Percentiles rank a stretch among this genome's conserved stretches.
Conservation (phyloP, 306 rosid genomes). For the Cucurbita pepo region DNA sequence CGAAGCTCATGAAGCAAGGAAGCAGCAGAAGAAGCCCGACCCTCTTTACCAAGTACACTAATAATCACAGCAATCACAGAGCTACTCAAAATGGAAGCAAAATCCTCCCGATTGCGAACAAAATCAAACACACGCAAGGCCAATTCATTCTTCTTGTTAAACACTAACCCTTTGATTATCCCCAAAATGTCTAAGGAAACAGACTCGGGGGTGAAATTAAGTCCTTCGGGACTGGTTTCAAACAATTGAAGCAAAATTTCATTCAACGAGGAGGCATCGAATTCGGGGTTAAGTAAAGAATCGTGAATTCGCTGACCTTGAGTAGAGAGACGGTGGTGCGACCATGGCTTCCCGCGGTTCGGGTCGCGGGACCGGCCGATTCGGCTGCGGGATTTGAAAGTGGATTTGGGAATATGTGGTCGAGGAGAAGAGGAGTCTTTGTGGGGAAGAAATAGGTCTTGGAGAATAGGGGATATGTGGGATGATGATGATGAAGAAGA, state of each 20-base stretch:
- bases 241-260: constrained; percentile 17
- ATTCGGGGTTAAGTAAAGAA: constrained; percentile 26
- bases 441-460: constrained; percentile 16
- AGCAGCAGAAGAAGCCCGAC: constrained; percentile 38
- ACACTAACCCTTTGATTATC: constrained; percentile 50
- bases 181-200: constrained; percentile 39
- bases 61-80: constrained; percentile 51
- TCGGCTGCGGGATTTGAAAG: constrained; percentile 23
- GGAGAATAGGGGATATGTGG: constrained; percentile 33
- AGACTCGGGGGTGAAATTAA: constrained; percentile 7
- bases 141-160: constrained; percentile 33
- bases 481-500: background rate
- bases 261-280: constrained; percentile 19
- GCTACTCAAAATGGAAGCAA: constrained; percentile 17
- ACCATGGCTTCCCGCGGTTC: constrained; percentile 80
- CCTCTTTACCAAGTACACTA: constrained; percentile 57
- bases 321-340: constrained; percentile 31
- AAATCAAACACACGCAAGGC: constrained; percentile 51
- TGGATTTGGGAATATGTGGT: background rate
- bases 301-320: constrained; percentile 40
- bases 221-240: constrained; percentile 6
- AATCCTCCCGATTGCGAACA: constrained; percentile 24
- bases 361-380: constrained; percentile 48
- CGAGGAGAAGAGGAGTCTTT: constrained; percentile 6
- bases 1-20: constrained; percentile 36